Base-by-base conservation (phyloP, 192 early-diverging fungal species). In the Coemansia sp. region DNA sequence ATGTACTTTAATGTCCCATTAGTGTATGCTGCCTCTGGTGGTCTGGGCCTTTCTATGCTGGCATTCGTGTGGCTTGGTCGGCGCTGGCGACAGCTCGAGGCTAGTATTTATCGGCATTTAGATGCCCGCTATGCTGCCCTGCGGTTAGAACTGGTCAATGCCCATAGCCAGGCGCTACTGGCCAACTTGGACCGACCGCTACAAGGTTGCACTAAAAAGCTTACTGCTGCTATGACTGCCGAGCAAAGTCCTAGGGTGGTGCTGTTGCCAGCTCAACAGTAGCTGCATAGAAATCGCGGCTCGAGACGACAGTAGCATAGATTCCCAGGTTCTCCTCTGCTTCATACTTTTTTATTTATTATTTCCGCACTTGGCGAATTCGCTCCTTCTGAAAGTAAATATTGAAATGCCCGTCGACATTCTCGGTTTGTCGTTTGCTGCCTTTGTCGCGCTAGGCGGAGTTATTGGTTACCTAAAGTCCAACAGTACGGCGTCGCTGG, bases 401-500 rank as follows among this genome's bases (percentile, higher is more conserved):
- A 40, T 70, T 49, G 59, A 34, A 42, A 78, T 79, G 77, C 29
- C 77, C 15, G 55, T 38, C 18, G 80, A 82, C 52, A 49, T 67
- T 54, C 42, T 69, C 4, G 80, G 75, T 5, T 57, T 82, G 38
- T 72, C 54, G 9, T 82, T 82, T 41, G 68, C 72, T 52, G 66
- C 47, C 18, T 63, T 82, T 27, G 62, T 82, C 38, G 75, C 72
- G 11, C 60, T 82, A 3, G 80, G 80, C 71, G 80, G 80, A 12
- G 54, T 70, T 22, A 59, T 77, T 16, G 80, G 80, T 1, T 77
- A 73, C 27, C 57, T 77, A n/a, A 82, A 82, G 61, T 76, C 80
- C 5, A 44, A 42, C 75, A 82, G 80, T 36, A 55, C 64, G 2
- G 75, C 75, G 22, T 82, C 80, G 33, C 75, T 82, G 12, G 75